Base-by-base conservation (phyloP, 371 early-diverging fungal species). In the Mortierella sp. region DNA sequence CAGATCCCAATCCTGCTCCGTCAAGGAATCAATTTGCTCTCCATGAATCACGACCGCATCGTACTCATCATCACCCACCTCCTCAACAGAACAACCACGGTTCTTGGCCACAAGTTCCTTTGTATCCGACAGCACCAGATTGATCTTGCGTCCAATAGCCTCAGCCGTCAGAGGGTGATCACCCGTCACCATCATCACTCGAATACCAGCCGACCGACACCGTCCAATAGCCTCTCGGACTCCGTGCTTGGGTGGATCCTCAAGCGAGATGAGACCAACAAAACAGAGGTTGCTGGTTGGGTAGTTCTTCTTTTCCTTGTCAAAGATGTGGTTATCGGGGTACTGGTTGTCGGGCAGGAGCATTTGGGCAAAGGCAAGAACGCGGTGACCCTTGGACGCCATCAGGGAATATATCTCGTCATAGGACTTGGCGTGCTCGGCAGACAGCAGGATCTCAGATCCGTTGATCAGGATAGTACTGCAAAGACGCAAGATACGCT, bases 101-200 rank as follows among this genome's bases (percentile, higher is more conserved):
- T 92, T 88, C 77, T 91, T 90, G 54, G 98, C 96, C 0, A 96
- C 91, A 83, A 88, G 86, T n/a, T 92, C 92, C 85, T 93, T 94
- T 21, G 98, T 98, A 77, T 98, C 97, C 47, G 93, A 92, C 5
- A 98, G 76, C 86, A 98, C 92, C 90, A 98, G 89, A 88, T 98
- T 97, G 88, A 97, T 98, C 89, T 97, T 97, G 80, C 98, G 94
- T 10, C 93, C 96, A 79, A 95, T 95, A 13, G 95, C 95, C 82
- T 95, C 95, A 44, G 96, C 95, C 2, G 98, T 98, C 79, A 98
- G 90, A 42, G 97, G 96, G 81, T 97, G 97, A 88, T 99, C 99
- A 81, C 98, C 99, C 16, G 99, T 99, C 14, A 97, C 98, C 98
- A 98, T 99, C 92, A 98, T 94, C 55, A 98, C 97, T 83, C 95